Evolutionary conservation across 768 basidiomycete species (phyloP).

Genomic region (Agrocybe pediades): DNA sequence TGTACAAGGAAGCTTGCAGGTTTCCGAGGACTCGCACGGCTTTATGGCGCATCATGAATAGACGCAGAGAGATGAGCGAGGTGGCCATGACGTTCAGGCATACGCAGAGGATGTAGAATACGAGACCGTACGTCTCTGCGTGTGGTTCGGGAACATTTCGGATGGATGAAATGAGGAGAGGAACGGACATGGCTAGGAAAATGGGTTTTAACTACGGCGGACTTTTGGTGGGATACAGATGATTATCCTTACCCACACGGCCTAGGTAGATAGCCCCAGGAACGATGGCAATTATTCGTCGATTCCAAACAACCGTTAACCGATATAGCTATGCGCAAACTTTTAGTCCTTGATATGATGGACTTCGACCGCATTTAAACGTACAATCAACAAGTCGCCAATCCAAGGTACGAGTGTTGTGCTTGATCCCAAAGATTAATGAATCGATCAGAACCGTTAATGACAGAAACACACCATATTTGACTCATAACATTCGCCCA

Average conservation of each 20-base stretch:
- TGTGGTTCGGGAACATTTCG: constrained; percentile 8
- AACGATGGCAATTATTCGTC: constrained; percentile 27
- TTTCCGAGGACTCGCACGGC: constrained; percentile 35
- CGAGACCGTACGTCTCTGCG: constrained; percentile 17
- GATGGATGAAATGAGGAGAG: constrained; percentile 29
- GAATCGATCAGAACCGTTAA: not conserved
- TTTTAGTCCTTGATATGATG: not conserved
- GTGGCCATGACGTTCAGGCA: constrained; percentile 33
- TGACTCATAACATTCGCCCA: constrained; percentile 32
- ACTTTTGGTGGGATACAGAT: not conserved
- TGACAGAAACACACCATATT: constrained; percentile 27
- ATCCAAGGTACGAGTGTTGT: constrained; percentile 33
- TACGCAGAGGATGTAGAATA: constrained; percentile 30
- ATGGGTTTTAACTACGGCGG: not conserved
- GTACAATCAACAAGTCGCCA: constrained; percentile 38
- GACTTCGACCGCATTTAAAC: not conserved
- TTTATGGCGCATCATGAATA: constrained; percentile 32
- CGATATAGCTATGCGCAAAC: constrained; percentile 30
- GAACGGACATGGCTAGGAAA: constrained; percentile 33
- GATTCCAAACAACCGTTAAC: constrained; percentile 35
- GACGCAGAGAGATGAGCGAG: constrained; percentile 27
- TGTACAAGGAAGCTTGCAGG: constrained; percentile 39
- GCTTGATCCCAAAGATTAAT: constrained; percentile 14
- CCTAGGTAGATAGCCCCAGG: constrained; percentile 32
- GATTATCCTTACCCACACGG: constrained; percentile 27